Conservation (phyloP, 1,284 basidiomycete genomes). For the Phenoliferia sp. region DNA sequence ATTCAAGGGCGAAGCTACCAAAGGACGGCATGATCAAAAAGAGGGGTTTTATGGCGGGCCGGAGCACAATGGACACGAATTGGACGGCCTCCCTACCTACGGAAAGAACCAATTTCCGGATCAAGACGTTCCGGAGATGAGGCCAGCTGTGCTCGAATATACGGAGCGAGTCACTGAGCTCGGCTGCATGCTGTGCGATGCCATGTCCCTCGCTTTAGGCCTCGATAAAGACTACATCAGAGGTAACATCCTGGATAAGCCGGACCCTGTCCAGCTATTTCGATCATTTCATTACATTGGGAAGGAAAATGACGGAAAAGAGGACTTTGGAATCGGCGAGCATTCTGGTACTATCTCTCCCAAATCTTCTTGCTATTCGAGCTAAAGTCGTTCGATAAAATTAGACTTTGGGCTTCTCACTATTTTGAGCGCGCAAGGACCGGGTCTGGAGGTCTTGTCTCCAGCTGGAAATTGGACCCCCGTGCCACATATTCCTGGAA, state of each 20-base stretch:
- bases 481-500: not conserved
- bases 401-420: conserved; percentile 1
- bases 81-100: not conserved
- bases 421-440: not conserved
- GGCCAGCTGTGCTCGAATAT: not conserved
- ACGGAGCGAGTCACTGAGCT: not conserved
- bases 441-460: not conserved
- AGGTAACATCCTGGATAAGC: not conserved
- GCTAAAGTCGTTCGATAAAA: not conserved
- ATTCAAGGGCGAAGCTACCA: not conserved
- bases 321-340: conserved; percentile 2
- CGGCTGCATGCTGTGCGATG: not conserved
- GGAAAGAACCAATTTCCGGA: not conserved
- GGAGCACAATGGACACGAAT: not conserved
- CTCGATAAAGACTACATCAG: not conserved
- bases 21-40: not conserved
- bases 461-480: not conserved
- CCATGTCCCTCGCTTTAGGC: not conserved
- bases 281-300: not conserved
- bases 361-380: not conserved
- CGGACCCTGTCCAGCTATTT: not conserved
- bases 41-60: not conserved
- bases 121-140: not conserved
- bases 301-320: not conserved
- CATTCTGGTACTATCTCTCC: not conserved